phyloP scores from a whole-genome alignment of 768 basidiomycete species.

The Kwoniella sp. region DNA sequence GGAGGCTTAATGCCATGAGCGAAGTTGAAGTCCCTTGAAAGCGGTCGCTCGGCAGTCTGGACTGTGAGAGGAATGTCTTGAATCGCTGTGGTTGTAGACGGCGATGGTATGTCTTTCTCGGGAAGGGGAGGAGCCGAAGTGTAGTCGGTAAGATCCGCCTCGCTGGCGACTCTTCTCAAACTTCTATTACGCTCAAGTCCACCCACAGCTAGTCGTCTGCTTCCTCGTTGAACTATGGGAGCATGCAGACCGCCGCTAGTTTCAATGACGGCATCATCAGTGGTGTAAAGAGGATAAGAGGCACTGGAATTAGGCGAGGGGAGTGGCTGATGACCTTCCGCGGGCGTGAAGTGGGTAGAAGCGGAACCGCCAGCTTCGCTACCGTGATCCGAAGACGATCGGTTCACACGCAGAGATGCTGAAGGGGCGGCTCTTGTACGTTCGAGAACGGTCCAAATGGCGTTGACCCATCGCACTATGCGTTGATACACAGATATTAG shows the following conservation, averaged over 20 bases:
- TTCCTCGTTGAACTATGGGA: constrained; percentile 42
- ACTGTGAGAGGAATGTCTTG: constrained; percentile 38
- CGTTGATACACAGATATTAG: no score
- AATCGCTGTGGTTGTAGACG: constrained; percentile 2
- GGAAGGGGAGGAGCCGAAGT: constrained; percentile 12
- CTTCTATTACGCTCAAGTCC: constrained; percentile 33
- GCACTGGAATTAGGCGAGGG: constrained; percentile 15
- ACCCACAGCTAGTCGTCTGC: constrained; percentile 42
- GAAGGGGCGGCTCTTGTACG: constrained; percentile 31
- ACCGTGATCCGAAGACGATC: constrained; percentile 26
- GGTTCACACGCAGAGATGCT: constrained; percentile 23
- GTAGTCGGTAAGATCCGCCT: constrained; percentile 41
- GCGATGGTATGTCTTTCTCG: constrained; percentile 10
- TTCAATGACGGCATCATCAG: constrained; percentile 47
- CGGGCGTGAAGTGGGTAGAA: constrained; percentile 37
- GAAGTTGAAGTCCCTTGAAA: constrained; percentile 50
- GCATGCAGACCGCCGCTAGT: constrained; percentile 47
- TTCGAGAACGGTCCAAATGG: constrained; percentile 70
- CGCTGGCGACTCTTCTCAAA: constrained; percentile 45
- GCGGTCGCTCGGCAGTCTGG: constrained; percentile 31
- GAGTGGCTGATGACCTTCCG: constrained; percentile 11
- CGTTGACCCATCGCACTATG: constrained; percentile 80
- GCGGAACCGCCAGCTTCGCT: constrained; percentile 37
- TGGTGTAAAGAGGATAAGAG: constrained; percentile 25
- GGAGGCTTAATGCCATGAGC: constrained; percentile 45